Evolutionary conservation across 176 grass and related monocot species (phyloP).

Genomic region (Oryza australiensis): DNA sequence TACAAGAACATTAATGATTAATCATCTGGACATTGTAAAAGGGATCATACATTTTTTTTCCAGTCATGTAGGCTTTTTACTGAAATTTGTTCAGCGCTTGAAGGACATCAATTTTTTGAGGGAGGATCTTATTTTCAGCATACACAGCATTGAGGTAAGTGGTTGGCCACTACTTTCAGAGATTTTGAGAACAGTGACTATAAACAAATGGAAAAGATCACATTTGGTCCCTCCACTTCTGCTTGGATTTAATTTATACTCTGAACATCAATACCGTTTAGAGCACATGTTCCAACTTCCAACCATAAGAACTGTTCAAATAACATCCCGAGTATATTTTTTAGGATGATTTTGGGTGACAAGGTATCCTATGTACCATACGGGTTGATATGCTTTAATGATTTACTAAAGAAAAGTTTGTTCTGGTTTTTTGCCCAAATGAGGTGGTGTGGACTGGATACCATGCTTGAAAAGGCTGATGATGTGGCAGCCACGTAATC

Average conservation of each 20-base stretch:
- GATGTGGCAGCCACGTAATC: background rate
- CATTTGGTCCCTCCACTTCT: background rate
- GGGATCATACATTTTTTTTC: background rate
- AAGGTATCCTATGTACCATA: background rate
- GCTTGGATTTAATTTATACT: background rate
- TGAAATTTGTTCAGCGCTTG: slow-evolving; percentile 69
- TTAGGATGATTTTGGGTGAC: background rate
- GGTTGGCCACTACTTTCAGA: slow-evolving; percentile 7
- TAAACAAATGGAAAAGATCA: background rate
- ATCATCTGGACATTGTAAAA: background rate
- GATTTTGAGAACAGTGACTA: background rate
- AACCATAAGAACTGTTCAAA: background rate
- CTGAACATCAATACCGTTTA: background rate
- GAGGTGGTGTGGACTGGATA: background rate
- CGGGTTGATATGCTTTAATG: background rate
- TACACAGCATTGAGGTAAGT: slow-evolving; percentile 82
- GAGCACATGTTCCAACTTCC: background rate
- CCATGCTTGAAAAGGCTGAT: background rate
- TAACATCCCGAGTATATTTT: background rate
- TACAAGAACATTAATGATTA: background rate
- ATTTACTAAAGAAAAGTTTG: background rate
- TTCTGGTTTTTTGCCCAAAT: background rate
- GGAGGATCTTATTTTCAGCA: slow-evolving; percentile 95
- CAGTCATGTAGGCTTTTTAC: slow-evolving; percentile 91
- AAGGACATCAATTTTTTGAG: slow-evolving; percentile 91